Conservation (phyloP, 2,329 filamentous ascomycete genomes). For the Scolecobasidium constrictum region DNA sequence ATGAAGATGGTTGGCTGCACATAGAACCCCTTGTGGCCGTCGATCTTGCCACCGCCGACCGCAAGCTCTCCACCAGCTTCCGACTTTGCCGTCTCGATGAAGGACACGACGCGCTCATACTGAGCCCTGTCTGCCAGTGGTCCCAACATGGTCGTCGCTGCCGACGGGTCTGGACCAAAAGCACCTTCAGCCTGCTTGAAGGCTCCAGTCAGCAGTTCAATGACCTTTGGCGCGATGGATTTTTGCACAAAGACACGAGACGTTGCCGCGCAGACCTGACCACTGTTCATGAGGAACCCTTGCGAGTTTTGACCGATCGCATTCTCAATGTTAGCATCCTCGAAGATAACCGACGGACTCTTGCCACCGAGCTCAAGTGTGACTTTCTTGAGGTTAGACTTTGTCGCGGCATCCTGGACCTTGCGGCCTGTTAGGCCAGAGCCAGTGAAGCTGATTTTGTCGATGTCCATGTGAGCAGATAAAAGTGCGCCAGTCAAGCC, state of each 20-base stretch:
- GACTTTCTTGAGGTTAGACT: constrained; percentile 34
- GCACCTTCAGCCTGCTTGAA: constrained; percentile 16
- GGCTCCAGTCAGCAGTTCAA: constrained; percentile 18
- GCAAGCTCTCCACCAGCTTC: constrained; percentile 18
- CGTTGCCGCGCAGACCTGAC: constrained; percentile 12
- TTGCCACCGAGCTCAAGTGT: constrained; percentile 38
- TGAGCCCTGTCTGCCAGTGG: constrained; percentile 23
- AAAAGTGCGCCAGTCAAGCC: constrained; percentile 22
- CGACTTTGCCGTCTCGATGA: constrained; percentile 22
- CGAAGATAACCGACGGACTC: constrained; percentile 33
- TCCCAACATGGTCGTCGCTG: constrained; percentile 11
- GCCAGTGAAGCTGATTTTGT: constrained; percentile 32
- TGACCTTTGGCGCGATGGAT: constrained; percentile 19
- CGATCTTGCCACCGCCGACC: constrained; percentile 20
- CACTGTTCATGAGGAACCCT: constrained; percentile 7
- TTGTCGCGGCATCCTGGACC: constrained; percentile 28
- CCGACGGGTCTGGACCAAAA: constrained; percentile 16
- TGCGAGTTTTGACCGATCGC: constrained; percentile 19
- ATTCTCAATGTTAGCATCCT: constrained; percentile 36
- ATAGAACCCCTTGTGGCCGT: constrained; percentile 20
- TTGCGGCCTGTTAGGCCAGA: constrained; percentile 25
- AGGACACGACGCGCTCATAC: constrained; percentile 23
- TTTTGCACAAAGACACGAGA: constrained; percentile 21
- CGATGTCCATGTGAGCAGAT: constrained; percentile 29
- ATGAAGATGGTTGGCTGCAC: constrained; percentile 23